Conservation (phyloP, 352 stramenopile genomes). For the Pythium insidiosum region DNA sequence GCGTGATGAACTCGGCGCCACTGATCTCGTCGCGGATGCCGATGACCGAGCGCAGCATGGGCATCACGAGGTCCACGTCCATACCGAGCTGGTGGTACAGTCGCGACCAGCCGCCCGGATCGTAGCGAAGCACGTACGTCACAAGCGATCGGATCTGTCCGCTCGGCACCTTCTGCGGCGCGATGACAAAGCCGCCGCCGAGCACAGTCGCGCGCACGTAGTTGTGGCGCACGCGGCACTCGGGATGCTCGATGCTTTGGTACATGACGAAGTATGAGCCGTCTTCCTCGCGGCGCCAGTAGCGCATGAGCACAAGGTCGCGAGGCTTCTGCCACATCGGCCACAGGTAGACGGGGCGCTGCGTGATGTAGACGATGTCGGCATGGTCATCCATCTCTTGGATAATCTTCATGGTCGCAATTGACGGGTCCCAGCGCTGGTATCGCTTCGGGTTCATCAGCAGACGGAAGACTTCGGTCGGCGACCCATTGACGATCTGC, state of each 20-base stretch:
- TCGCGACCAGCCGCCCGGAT: constrained; percentile 68
- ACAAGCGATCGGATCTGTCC: constrained; percentile 75
- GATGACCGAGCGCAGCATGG: constrained; percentile 78
- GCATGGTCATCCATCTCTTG: constrained; percentile 84
- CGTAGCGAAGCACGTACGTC: constrained; percentile 78
- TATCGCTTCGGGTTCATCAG: constrained; percentile 83
- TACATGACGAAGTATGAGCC: constrained; percentile 90
- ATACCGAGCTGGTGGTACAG: constrained; percentile 87
- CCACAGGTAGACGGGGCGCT: constrained; percentile 79
- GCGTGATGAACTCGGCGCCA: constrained; percentile 74
- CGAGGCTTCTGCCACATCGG: constrained; percentile 81
- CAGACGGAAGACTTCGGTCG: constrained; percentile 73
- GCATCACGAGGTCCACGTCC: constrained; percentile 81
- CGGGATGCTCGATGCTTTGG: constrained; percentile 79
- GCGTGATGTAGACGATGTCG: constrained; percentile 85
- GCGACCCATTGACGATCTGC: constrained; percentile 77
- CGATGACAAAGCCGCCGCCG: constrained; percentile 79
- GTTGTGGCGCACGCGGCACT: constrained; percentile 82
- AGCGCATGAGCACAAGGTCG: constrained; percentile 83
- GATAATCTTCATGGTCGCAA: constrained; percentile 74
- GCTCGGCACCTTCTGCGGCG: constrained; percentile 69
- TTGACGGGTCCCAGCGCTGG: constrained; percentile 75
- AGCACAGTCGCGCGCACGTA: constrained; percentile 77
- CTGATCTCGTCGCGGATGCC: constrained; percentile 85
- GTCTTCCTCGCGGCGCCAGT: constrained; percentile 85